Conservation (phyloP, 2,329 filamentous ascomycete genomes). For the Xylariaceae sp. region DNA sequence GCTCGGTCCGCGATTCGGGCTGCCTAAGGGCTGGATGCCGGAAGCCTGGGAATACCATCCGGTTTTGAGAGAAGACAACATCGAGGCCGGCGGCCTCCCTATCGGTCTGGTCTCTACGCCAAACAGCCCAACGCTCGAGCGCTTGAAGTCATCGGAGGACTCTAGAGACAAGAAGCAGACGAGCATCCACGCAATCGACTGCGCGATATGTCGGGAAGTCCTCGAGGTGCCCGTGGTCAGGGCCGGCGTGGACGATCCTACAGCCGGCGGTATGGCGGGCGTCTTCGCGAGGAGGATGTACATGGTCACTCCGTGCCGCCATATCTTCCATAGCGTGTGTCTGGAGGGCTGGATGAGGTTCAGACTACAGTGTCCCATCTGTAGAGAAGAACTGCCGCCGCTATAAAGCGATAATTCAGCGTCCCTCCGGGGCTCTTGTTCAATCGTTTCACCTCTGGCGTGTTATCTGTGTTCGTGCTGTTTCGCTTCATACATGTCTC, state of each 20-base stretch:
- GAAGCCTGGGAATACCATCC: conserved; percentile 94
- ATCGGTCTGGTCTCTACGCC: conserved; percentile 58
- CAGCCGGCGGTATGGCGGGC: conserved; percentile 51
- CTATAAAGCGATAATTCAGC: conserved; percentile 45
- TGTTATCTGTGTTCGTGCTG: too few relatives aligned
- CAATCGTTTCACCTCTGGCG: too few relatives aligned
- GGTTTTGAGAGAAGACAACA: conserved; percentile 72
- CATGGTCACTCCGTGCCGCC: conserved; percentile 95
- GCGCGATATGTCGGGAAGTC: conserved; percentile 88
- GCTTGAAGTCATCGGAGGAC: conserved; percentile 27
- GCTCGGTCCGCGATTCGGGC: conserved; percentile 80
- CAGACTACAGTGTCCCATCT: conserved; percentile 89
- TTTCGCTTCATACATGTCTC: too few relatives aligned
- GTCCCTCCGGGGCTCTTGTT: not conserved
- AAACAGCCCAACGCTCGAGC: conserved; percentile 29
- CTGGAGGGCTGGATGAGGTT: conserved; percentile 96
- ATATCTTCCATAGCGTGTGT: conserved; percentile 90
- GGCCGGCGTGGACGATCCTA: conserved; percentile 47
- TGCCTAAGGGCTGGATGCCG: conserved; percentile 63
- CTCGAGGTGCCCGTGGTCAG: conserved; percentile 82
- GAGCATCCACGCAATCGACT: conserved; percentile 64
- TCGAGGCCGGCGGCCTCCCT: conserved; percentile 74
- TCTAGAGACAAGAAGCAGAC: conserved; percentile 24
- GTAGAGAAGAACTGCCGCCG: conserved; percentile 81
- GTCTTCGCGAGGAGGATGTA: conserved; percentile 77